Evolutionary conservation across 345 rosid species (phyloP).

Genomic region (Erysimum cheiranthoides): DNA sequence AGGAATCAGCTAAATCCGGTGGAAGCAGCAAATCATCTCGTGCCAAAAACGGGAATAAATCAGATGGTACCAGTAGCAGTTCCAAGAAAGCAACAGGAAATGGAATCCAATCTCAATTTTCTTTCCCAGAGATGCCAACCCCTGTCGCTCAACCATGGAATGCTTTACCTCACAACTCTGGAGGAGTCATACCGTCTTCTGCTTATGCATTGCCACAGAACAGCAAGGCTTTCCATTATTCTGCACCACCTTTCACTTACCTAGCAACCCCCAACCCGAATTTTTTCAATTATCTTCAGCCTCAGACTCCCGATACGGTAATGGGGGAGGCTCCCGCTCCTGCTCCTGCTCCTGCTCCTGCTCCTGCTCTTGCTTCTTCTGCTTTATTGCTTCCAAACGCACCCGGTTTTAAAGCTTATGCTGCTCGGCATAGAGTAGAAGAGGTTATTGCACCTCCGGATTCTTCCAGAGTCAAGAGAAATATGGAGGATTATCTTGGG

Average conservation of each 20-base stretch:
- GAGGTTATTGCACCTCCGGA: slow-evolving; percentile 36
- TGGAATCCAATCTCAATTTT: slow-evolving; percentile 22
- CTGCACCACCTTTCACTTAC: background rate
- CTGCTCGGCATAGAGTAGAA: slow-evolving; percentile 17
- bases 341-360: slow-evolving; percentile 11
- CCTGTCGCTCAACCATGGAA: slow-evolving; percentile 38
- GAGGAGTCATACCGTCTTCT: slow-evolving; percentile 29
- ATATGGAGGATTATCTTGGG: slow-evolving; percentile 57
- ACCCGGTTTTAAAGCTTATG: background rate
- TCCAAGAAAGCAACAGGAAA: slow-evolving; percentile 27
- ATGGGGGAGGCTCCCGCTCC: slow-evolving; percentile 28
- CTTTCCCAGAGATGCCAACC: background rate
- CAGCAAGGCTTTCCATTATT: background rate
- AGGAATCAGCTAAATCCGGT: slow-evolving; percentile 35
- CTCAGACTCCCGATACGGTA: slow-evolving; percentile 40
- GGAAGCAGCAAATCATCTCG: slow-evolving; percentile 38
- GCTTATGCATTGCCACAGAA: slow-evolving; percentile 42
- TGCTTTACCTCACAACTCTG: slow-evolving; percentile 33
- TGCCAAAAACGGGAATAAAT: slow-evolving; percentile 14
- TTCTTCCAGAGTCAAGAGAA: slow-evolving; percentile 43
- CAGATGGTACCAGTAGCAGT: slow-evolving; percentile 32
- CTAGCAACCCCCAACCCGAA: background rate
- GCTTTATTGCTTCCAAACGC: slow-evolving; percentile 22
- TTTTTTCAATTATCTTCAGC: slow-evolving; percentile 16
- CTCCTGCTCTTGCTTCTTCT: slow-evolving; percentile 18